Evolutionary conservation across 2,329 filamentous ascomycete genomes (phyloP), one percentile per base, ranked within the genome.

Genomic region (Paracamarosporium sp.): DNA sequence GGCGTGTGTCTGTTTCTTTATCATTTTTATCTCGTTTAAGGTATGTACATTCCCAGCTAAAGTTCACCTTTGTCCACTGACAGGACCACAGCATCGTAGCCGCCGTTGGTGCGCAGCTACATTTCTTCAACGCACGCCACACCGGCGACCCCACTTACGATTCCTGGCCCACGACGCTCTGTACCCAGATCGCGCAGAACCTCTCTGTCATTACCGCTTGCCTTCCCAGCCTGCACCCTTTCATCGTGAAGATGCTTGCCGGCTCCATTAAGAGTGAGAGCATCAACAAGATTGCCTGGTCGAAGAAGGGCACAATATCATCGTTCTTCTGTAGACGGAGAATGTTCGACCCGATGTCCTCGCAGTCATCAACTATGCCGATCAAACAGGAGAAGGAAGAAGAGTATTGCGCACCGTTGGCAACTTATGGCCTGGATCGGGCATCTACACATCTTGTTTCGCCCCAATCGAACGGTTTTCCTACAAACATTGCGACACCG

Each of bases 191-290:
- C 17, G 66, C 69, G 22, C 71, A 73, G 38, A 68, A 70, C 6
- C 64, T 73, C 11, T 67, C 68, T 36, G 50, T 73, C 55, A 68
- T 72, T 36, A 70, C 65, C 30, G 69, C 71, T 22, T 71, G 67
- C 35, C 53, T 72, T 3, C 69, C 68, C 13, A 65, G 58, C 17
- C 55, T 72, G 1, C 64, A 69, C 24, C 68, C 67, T 12, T 69
- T 70, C 57, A 65, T 69, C 47, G 60, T 67, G 35, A 60, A 56
- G 28, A 56, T 70, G 36, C 56, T 68, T 11, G 55, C 62, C 6
- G 63, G 66, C 13, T 45, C 43, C 7, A 59, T 54, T 5, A 46
- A 63, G 43, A 55, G 63, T n/a, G 64, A 67, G 7, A 44, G 30
- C 1, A 53, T 67, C 5, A 44, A 47, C 12, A 25, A 27, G 11